These are phyloP conservation scores for Phlyctochytrium planicorne DNA, from an alignment of 192 early-diverging fungal species.

Conservation along the genomic window DNA sequence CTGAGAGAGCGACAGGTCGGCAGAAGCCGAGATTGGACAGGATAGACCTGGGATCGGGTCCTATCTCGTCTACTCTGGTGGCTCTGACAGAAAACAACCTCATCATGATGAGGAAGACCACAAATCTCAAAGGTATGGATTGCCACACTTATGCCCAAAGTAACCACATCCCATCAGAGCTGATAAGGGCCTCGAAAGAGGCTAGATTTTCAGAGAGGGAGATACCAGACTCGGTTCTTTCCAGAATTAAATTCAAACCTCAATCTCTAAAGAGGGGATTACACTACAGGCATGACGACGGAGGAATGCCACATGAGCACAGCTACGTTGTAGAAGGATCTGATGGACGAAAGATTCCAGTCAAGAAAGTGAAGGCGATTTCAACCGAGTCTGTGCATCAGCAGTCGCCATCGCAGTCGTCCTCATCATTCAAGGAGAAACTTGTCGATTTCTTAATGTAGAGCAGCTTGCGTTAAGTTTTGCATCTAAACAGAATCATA, in stretches of 20 bases:
- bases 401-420: too few species aligned
- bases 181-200: slow-evolving; percentile 36
- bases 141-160: not conserved
- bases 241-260: slow-evolving; percentile 44
- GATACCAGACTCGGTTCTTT: slow-evolving; percentile 35
- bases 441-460: slow-evolving; percentile 56
- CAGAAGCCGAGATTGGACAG: not conserved
- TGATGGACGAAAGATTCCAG: slow-evolving; percentile 29
- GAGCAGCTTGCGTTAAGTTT: not conserved
- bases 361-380: too few species aligned
- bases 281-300: not conserved
- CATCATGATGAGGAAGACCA: not conserved
- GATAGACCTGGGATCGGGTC: not conserved
- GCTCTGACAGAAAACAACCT: not conserved
- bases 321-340: slow-evolving; percentile 38
- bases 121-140: slow-evolving; percentile 3
- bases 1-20: too few species aligned
- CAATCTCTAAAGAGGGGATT: slow-evolving; percentile 21
- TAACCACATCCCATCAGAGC: slow-evolving; percentile 20
- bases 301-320: slow-evolving; percentile 9
- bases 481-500: slow-evolving; percentile 18
- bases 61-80: not conserved
- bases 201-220: slow-evolving; percentile 29
- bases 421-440: slow-evolving; percentile 40
- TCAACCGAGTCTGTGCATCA: too few species aligned